Percentiles rank a stretch among this genome's conserved stretches.
Evolutionary conservation across 352 stramenopile genomes (phyloP).

Genomic region (Pythium brassicae): DNA sequence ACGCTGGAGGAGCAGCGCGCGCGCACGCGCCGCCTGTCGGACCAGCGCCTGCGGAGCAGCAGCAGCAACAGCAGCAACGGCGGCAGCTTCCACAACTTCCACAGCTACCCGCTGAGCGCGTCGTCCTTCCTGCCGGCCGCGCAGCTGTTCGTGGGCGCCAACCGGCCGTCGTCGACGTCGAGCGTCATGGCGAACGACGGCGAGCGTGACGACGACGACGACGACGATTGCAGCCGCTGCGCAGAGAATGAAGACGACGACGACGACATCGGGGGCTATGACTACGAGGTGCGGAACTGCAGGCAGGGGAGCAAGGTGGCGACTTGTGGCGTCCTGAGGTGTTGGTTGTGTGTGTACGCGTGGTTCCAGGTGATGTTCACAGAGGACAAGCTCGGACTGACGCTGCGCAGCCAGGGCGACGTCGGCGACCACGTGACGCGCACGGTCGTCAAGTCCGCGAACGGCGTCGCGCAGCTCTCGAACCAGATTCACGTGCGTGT

Average conservation of each 20-base stretch:
- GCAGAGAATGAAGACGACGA: slow-evolving; percentile 3
- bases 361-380: slow-evolving; percentile 41
- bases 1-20: not conserved
- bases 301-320: not conserved
- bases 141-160: slow-evolving; percentile 5
- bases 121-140: slow-evolving; percentile 2
- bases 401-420: slow-evolving; percentile 35
- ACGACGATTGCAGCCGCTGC: not conserved
- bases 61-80: not conserved
- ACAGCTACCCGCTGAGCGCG: not conserved
- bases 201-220: slow-evolving; percentile 12
- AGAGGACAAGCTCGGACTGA: slow-evolving; percentile 54
- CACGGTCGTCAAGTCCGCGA: slow-evolving; percentile 55
- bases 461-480: slow-evolving; percentile 41
- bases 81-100: not conserved
- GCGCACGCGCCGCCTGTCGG: not conserved
- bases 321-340: not conserved
- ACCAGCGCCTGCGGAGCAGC: not conserved
- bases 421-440: slow-evolving; percentile 18
- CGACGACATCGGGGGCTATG: slow-evolving; percentile 10
- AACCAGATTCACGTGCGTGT: slow-evolving; percentile 44
- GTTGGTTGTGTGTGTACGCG: not conserved
- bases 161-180: slow-evolving; percentile 15
- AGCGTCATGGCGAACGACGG: slow-evolving; percentile 15
- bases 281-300: slow-evolving; percentile 8